Evolutionary conservation across 1,139 yeast genomes (phyloP), one percentile per base, ranked within the genome.

Genomic region (Blastobotrys persicus): DNA sequence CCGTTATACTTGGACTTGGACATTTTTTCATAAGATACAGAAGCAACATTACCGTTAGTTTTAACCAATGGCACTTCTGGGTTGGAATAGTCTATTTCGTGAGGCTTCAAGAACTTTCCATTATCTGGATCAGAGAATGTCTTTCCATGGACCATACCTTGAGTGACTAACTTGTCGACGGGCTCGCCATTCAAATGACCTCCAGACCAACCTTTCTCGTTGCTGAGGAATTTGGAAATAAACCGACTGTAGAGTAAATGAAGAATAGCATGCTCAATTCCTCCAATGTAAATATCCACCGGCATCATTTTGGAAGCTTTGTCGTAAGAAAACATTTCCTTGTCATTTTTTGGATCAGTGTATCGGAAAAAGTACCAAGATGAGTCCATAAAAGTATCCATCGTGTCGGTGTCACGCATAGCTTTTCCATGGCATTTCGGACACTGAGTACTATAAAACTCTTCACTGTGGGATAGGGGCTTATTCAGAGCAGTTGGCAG

Each of bases 351-450:
- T 0, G 95, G 73, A 63, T 92, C 98, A 11, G 84, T 69, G 61
- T 80, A 91, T 51, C 98, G 77, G 71, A 92, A 84, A 65, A 80
- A 87, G 66, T 92, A 92, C 98, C 98, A 92, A 1, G 98, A 88
- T 11, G 96, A 87, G 67, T 92, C 98, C 83, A 92, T 91, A 60
- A 92, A 92, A 0, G 98, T 92, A 63, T 92, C 98, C 98, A 92
- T 92, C 0, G 98, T 92, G 62, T 92, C 98, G 0, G 98, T 88
- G 55, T 92, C 98, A 57, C 98, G 78, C 49, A 76, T 81, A 0
- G 98, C 96, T 17, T 75, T 72, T 0, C 74, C 71, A 5, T 83
- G 83, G 70, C 98, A 92, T 0, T 79, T 76, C 4, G 98, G 98
- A 65, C 98, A 92, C 31, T 72, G 67, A 1, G 86, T 80, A 51